These are phyloP conservation scores for Fusarium paranaense DNA, from an alignment of 2,329 filamentous ascomycete species.

Conservation along the genomic window DNA sequence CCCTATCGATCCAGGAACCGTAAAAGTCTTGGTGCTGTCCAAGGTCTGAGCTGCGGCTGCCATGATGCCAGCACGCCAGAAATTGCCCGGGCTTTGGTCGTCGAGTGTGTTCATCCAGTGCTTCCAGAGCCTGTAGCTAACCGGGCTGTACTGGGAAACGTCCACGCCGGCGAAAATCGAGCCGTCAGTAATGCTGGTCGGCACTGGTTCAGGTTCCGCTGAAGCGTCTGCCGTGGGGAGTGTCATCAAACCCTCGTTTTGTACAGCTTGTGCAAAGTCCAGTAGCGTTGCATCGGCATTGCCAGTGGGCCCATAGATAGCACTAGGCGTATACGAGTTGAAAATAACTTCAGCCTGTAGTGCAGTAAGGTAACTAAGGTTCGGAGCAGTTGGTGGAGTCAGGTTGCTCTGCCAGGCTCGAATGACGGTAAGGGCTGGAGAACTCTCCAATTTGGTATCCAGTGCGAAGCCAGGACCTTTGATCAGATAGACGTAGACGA, in stretches of 20 bases:
- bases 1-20: too few species aligned
- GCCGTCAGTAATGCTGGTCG: not conserved
- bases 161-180: not conserved
- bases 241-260: not conserved
- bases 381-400: not conserved
- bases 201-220: not conserved
- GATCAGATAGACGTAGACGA: not conserved
- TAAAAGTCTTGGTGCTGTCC: not conserved
- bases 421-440: not conserved
- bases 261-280: not conserved
- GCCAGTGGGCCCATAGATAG: not conserved
- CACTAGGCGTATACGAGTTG: not conserved
- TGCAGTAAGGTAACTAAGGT: not conserved
- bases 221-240: not conserved
- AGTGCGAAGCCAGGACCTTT: not conserved
- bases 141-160: not conserved
- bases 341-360: not conserved
- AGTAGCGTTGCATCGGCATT: not conserved
- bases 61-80: not conserved
- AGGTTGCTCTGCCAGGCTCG: not conserved
- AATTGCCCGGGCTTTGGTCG: not conserved
- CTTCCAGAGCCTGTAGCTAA: not conserved
- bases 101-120: not conserved
- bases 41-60: not conserved
- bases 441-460: not conserved